These are phyloP conservation scores for Viola pubescens DNA, from an alignment of 441 rosid species.

Conservation along the genomic window DNA sequence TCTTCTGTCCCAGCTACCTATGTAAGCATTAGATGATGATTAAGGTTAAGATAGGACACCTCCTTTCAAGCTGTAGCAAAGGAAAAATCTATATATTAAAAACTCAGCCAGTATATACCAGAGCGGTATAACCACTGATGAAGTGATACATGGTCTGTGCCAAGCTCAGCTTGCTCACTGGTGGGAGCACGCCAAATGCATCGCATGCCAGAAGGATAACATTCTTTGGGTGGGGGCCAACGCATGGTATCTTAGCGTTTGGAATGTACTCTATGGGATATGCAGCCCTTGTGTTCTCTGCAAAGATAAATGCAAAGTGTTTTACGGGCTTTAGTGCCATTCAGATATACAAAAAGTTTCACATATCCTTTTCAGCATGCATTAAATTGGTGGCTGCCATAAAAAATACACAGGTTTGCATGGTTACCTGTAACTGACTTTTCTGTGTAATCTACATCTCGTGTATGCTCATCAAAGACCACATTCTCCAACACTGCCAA, in stretches of 20 bases:
- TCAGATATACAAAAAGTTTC: not conserved
- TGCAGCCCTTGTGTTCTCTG: conserved; percentile 91
- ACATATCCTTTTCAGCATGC: not conserved
- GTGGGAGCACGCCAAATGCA: conserved; percentile 92
- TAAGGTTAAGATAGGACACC: not conserved
- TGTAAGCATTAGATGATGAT: not conserved
- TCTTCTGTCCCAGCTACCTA: conserved; percentile 90
- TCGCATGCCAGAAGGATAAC: conserved; percentile 83
- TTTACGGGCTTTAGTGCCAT: not conserved
- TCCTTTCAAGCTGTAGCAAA: not conserved
- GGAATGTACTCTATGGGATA: conserved; percentile 89
- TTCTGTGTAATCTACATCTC: conserved; percentile 75
- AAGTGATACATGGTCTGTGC: conserved; percentile 94
- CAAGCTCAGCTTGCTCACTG: conserved; percentile 78
- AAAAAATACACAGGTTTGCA: not conserved
- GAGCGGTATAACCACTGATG: conserved; percentile 90
- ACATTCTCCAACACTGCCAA: conserved; percentile 72
- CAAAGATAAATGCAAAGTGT: conserved; percentile 10
- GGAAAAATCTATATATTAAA: too few relatives aligned
- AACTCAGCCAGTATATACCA: conserved; percentile 28
- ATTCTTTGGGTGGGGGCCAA: conserved; percentile 81
- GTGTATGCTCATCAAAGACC: conserved; percentile 77
- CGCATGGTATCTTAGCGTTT: conserved; percentile 75
- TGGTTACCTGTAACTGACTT: conserved; percentile 68
- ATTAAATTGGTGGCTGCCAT: not conserved